These are phyloP conservation scores for Globisporangium emineosum DNA, from an alignment of 352 stramenopile genomes.

Conservation along the genomic window DNA sequence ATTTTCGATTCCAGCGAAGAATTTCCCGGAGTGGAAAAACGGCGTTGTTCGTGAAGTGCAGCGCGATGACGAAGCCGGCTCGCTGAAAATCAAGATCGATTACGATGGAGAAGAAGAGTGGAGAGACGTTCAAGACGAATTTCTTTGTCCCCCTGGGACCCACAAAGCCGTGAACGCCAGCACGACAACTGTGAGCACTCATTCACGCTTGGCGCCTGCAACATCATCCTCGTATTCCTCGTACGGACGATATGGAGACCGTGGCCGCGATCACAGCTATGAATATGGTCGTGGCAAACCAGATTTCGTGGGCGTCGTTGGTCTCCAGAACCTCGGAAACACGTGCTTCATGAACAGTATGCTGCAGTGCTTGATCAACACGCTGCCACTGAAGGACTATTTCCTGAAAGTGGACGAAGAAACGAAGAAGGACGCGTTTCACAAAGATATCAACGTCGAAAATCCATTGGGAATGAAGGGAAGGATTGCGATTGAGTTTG, in stretches of 20 bases:
- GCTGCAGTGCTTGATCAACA: constrained; percentile 93
- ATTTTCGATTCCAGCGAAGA: constrained; percentile 25
- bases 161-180: constrained; percentile 53
- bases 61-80: constrained; percentile 17
- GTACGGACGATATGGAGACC: constrained; percentile 28
- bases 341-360: constrained; percentile 89
- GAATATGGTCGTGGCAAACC: constrained; percentile 53
- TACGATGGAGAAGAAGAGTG: constrained; percentile 44
- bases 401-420: constrained; percentile 86
- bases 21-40: constrained; percentile 62
- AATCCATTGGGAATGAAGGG: constrained; percentile 95
- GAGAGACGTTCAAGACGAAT: constrained; percentile 60
- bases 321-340: constrained; percentile 73
- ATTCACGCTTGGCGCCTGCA: not conserved
- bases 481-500: constrained; percentile 95
- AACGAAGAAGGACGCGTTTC: constrained; percentile 33
- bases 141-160: constrained; percentile 54
- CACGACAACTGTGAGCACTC: constrained; percentile 2
- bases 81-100: constrained; percentile 41
- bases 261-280: constrained; percentile 32
- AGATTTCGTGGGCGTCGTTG: constrained; percentile 61
- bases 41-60: constrained; percentile 36
- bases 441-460: constrained; percentile 90
- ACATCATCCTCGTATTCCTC: constrained; percentile 22
- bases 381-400: constrained; percentile 90